phyloP scores from a whole-genome alignment of 2,329 filamentous ascomycete genomes.

The Calonectria crousiana region DNA sequence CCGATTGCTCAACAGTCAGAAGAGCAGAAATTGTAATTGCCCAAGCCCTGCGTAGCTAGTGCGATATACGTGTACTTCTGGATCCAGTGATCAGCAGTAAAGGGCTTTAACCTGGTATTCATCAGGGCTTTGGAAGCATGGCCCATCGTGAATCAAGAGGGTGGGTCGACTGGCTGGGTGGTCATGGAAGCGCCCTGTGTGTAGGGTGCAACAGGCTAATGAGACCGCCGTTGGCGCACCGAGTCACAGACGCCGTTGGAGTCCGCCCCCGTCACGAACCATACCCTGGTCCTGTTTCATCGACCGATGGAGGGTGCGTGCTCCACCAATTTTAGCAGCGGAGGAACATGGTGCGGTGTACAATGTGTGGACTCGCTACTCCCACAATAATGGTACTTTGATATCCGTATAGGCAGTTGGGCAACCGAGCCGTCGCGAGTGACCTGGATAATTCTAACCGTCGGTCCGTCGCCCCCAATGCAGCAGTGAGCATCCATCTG shows the following conservation, averaged over 20 bases:
- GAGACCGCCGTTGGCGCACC: slow-evolving; percentile 31
- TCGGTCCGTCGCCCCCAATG: slow-evolving; percentile 17
- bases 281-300: slow-evolving; percentile 28
- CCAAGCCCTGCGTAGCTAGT: neutral
- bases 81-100: slow-evolving; percentile 7
- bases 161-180: neutral
- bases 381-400: slow-evolving; percentile 1
- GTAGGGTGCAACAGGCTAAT: slow-evolving; percentile 19
- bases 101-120: neutral
- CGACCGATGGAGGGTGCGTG: slow-evolving; percentile 21
- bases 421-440: slow-evolving; percentile 1
- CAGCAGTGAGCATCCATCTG: slow-evolving; percentile 8
- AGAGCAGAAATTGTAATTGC: neutral
- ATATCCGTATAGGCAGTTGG: neutral
- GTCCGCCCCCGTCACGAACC: slow-evolving; percentile 19
- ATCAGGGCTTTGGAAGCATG: slow-evolving; percentile 1
- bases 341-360: slow-evolving; percentile 24
- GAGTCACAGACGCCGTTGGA: slow-evolving; percentile 31
- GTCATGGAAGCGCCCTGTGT: slow-evolving; percentile 22
- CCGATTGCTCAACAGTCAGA: neutral
- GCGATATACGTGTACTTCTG: neutral
- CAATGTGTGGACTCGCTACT: slow-evolving; percentile 3
- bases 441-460: slow-evolving; percentile 15
- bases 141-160: neutral
- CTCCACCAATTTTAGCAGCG: slow-evolving; percentile 25